Evolutionary conservation across 352 stramenopile species (phyloP).

Genomic region (Globisporangium alternatum): DNA sequence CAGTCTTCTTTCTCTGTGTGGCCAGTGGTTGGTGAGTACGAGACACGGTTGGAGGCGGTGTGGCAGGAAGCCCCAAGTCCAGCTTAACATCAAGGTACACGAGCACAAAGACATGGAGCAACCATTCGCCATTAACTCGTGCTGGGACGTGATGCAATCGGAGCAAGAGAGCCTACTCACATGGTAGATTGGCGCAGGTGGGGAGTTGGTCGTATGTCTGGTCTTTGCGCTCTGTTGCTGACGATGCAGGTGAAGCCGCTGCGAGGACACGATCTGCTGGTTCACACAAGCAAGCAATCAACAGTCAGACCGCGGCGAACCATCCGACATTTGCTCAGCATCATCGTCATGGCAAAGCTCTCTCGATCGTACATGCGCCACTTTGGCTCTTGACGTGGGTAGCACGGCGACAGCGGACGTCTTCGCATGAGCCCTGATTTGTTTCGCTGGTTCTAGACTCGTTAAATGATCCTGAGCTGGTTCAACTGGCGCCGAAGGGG

Average conservation of each 20-base stretch:
- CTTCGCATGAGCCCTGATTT: neutral
- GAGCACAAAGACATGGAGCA: neutral
- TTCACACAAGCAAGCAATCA: neutral
- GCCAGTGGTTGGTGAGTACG: neutral
- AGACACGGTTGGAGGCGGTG: neutral
- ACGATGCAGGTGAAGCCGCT: conserved; percentile 11
- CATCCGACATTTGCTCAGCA: neutral
- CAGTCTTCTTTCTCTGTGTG: neutral
- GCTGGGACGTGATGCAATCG: neutral
- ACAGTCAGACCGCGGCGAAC: neutral
- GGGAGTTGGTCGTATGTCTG: neutral
- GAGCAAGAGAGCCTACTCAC: neutral
- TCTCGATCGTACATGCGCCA: conserved; percentile 4
- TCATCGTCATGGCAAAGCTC: neutral
- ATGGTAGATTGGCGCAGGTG: neutral
- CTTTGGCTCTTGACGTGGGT: conserved; percentile 12
- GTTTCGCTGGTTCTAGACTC: neutral
- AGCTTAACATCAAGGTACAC: neutral
- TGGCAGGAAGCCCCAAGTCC: neutral
- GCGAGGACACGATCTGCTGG: conserved; percentile 7
- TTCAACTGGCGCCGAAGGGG: neutral
- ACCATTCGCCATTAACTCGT: neutral
- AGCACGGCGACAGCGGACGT: conserved; percentile 1
- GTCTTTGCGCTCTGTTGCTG: conserved; percentile 4
- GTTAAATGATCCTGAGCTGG: neutral